phyloP scores from a whole-genome alignment of 345 rosid genomes.

The Bruguiera sexangula region DNA sequence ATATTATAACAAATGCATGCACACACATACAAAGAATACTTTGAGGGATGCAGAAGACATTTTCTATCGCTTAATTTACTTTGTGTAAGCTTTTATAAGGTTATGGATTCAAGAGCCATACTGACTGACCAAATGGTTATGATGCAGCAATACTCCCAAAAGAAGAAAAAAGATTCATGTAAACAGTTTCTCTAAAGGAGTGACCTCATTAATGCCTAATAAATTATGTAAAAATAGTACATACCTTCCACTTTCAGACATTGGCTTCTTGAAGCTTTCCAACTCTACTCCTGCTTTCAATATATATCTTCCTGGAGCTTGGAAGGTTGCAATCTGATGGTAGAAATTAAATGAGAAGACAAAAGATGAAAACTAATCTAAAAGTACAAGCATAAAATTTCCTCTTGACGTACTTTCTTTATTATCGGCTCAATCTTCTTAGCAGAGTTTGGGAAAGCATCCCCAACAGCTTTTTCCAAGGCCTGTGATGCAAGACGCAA shows the following conservation, averaged over 20 bases:
- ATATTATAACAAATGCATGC: not conserved
- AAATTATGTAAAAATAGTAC: constrained; percentile 9
- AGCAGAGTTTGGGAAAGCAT: constrained; percentile 49
- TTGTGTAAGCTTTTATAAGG: no score
- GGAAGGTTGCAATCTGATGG: constrained; percentile 74
- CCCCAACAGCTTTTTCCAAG: constrained; percentile 81
- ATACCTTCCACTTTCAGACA: constrained; percentile 79
- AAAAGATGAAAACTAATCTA: constrained; percentile 20
- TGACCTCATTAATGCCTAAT: constrained; percentile 10
- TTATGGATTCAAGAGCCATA: not conserved
- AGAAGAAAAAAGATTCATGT: not conserved
- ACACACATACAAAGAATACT: not conserved
- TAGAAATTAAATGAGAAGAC: constrained; percentile 33
- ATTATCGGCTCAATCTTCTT: constrained; percentile 71
- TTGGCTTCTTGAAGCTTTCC: constrained; percentile 56
- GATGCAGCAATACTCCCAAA: not conserved
- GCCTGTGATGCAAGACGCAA: constrained; percentile 36
- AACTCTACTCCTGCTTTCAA: constrained; percentile 64
- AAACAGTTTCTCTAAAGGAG: not conserved
- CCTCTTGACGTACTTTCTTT: constrained; percentile 52
- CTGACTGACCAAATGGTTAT: not conserved
- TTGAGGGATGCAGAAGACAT: not conserved
- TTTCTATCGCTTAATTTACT: not conserved
- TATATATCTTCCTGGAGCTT: constrained; percentile 76
- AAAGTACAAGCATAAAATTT: constrained; percentile 23